A percentile compares a stretch with the other conserved stretches of the same genome.
Conservation (phyloP, 305 asterid species). For the Salvia sclarea region DNA sequence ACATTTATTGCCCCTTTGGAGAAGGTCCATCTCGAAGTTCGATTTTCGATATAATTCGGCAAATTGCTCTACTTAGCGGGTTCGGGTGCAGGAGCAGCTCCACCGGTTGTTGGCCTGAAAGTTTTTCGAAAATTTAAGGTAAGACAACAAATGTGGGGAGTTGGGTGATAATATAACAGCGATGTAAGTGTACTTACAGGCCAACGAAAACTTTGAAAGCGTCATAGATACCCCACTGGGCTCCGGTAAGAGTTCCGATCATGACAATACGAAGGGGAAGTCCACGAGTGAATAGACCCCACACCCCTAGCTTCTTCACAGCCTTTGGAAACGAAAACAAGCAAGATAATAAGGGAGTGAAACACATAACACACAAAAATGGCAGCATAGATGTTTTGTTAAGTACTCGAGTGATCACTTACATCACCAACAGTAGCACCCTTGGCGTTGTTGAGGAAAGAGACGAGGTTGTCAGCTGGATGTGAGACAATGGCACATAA, state of each 20-base stretch:
- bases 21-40: constrained; percentile 25
- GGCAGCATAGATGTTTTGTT: not conserved
- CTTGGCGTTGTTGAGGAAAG: constrained; percentile 92
- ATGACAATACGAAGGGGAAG: constrained; percentile 95
- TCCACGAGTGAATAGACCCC: constrained; percentile 91
- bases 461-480: constrained; percentile 95
- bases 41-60: constrained; percentile 13
- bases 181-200: constrained; percentile 56
- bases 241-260: constrained; percentile 96
- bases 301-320: constrained; percentile 70
- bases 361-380: not conserved
- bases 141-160: not conserved
- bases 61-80: constrained; percentile 45
- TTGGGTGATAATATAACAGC: not conserved
- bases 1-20: constrained; percentile 40
- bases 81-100: constrained; percentile 58
- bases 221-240: constrained; percentile 96
- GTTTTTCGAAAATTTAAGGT: constrained; percentile 1
- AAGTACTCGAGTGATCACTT: constrained; percentile 41
- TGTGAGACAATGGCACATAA: constrained; percentile 87
- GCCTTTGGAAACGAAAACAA: constrained; percentile 46
- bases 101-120: constrained; percentile 85
- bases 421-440: constrained; percentile 96
- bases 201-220: constrained; percentile 95
- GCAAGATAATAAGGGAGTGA: not conserved